A percentile compares a stretch with the other conserved stretches of the same genome.
phyloP scores from a whole-genome alignment of 495 filamentous ascomycete genomes.

The Xylaria venustula region DNA sequence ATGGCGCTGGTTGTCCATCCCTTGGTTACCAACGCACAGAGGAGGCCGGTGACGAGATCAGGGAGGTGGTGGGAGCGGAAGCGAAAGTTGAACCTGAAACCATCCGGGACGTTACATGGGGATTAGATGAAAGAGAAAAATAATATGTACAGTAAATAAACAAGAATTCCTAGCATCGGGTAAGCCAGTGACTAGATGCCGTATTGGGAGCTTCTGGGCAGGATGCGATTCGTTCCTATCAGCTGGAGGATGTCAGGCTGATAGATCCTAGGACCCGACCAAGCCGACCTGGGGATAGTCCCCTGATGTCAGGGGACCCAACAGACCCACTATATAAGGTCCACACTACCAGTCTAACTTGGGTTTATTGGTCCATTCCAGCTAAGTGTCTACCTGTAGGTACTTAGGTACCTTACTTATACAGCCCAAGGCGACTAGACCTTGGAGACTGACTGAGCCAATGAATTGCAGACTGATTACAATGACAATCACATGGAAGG shows the following conservation, averaged over 20 bases:
- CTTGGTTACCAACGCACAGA: conserved; percentile 10
- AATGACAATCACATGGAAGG: too few species aligned
- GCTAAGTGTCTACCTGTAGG: background rate
- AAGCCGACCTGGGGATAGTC: background rate
- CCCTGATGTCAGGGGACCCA: background rate
- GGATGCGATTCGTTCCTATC: background rate
- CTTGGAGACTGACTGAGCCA: too few species aligned
- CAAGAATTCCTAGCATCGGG: background rate
- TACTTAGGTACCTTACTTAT: too few species aligned
- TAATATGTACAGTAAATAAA: background rate
- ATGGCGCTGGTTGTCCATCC: conserved; percentile 37
- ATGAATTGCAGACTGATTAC: too few species aligned
- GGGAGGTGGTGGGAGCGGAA: background rate
- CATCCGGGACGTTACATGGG: background rate
- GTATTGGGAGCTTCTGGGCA: background rate
- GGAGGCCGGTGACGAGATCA: conserved; percentile 11
- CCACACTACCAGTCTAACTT: background rate
- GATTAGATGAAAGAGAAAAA: background rate
- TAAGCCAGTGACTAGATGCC: background rate
- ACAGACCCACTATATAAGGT: background rate
- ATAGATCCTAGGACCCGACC: background rate
- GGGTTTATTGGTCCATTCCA: background rate
- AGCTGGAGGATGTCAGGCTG: conserved; percentile 2
- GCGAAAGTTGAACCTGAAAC: background rate
- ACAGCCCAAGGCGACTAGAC: too few species aligned